Evolutionary conservation across 2,329 filamentous ascomycete species (phyloP), one percentile per base, ranked within the genome.

Genomic region (Sporothrix dimorphospora): DNA sequence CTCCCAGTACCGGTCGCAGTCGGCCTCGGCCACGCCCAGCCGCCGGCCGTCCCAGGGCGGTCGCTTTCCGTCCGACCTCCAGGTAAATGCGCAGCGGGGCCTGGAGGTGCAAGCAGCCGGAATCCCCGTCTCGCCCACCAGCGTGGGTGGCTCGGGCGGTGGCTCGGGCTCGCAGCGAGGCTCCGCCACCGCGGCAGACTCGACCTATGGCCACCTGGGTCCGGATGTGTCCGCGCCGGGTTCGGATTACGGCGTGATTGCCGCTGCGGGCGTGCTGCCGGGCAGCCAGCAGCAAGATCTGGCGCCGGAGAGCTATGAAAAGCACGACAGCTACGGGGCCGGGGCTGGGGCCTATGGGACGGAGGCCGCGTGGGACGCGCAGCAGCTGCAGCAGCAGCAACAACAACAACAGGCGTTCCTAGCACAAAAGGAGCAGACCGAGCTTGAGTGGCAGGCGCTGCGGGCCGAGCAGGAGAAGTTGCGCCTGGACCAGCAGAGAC

Each of bases 11-110:
- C 70, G 45, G 16, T 57, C 59, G 73, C 83, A 81, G 76, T 83
- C 83, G 74, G 85, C 82, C 75, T 83, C 86, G 78, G 27, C 65
- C 9, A 27, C 27, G 85, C 88, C 55, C 57, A 34, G n/a, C 77
- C 87, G 88, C 81, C 90, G 94, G 81, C 92, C 93, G 80, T 90
- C 93, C 87, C 91, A 94, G 90, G 95, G 94, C 90, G 95, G 95
- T 86, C 90, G 94, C 82, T 99, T 99, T 85, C 95, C 95, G 83
- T 97, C 93, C 83, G 94, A 98, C 85, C 85, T 98, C 78, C 90
- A 94, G 84, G 88, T 97, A 81, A 92, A 94, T 81, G 85, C 87
- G 74, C 83, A 89, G 80, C 90, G 93, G 85, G 91, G 92, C 86
- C 90, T 94, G 89, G 91, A 94, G 82, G 90, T 94, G 89, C 91